These are phyloP conservation scores for Bruguiera gymnorhiza DNA, from an alignment of 345 rosid genomes.

Conservation along the genomic window DNA sequence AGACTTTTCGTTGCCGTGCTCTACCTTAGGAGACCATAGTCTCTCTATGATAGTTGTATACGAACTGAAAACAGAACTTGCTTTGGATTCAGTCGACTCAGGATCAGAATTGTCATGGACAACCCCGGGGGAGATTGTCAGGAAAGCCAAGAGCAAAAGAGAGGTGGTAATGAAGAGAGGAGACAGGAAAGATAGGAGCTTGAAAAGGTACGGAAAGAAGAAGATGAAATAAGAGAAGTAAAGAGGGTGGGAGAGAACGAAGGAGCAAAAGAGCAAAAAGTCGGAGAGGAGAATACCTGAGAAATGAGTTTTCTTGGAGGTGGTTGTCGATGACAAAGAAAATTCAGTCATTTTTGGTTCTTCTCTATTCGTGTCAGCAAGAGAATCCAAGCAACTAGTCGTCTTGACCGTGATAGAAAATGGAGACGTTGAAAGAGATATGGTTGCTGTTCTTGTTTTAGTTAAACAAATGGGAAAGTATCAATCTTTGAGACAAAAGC, in stretches of 20 bases:
- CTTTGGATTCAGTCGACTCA: conserved; percentile 41
- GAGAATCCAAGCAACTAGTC: neutral
- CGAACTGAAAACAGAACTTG: conserved; percentile 34
- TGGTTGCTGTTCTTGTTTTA: conserved; percentile 21
- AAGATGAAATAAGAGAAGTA: conserved; percentile 43
- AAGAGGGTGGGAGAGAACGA: conserved; percentile 58
- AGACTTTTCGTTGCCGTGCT: conserved; percentile 27
- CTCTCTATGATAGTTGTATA: conserved; percentile 42
- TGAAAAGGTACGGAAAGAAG: conserved; percentile 72
- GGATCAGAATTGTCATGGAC: conserved; percentile 18
- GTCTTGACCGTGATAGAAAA: conserved; percentile 14
- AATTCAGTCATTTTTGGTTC: conserved; percentile 49
- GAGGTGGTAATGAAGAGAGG: conserved; percentile 84
- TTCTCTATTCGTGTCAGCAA: neutral
- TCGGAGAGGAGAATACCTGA: conserved; percentile 46
- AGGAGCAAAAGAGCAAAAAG: conserved; percentile 45
- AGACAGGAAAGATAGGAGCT: conserved; percentile 71
- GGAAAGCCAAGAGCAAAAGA: conserved; percentile 60
- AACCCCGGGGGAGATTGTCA: conserved; percentile 44
- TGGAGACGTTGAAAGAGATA: conserved; percentile 14
- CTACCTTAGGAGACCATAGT: conserved; percentile 41
- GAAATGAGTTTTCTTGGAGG: conserved; percentile 40
- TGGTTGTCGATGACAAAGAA: conserved; percentile 30
- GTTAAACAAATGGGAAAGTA: conserved; percentile 15
- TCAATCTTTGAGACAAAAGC: conserved; percentile 21